Conservation (phyloP, 768 basidiomycete species). For the Trametes gibbosa region DNA sequence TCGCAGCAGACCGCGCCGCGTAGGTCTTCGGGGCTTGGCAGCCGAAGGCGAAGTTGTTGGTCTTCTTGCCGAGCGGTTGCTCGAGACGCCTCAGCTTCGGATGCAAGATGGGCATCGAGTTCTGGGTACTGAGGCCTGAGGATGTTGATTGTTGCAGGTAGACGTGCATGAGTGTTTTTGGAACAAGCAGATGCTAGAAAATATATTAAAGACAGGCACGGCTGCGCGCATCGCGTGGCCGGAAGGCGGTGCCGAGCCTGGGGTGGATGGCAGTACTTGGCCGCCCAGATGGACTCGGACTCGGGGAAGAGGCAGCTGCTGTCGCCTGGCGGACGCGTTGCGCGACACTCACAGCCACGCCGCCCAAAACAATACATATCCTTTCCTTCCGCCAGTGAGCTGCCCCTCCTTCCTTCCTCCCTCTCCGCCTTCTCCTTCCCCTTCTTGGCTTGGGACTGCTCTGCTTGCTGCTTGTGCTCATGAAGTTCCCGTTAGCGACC, state of each 20-base stretch:
- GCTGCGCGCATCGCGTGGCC: too few species aligned
- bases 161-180: too few species aligned
- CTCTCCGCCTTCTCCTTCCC: background rate
- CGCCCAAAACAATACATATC: background rate
- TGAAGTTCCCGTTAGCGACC: constrained; percentile 22
- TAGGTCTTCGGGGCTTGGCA: background rate
- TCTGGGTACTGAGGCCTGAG: too few species aligned
- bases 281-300: background rate
- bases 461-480: constrained; percentile 2
- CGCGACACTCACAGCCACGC: constrained; percentile 8
- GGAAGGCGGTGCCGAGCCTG: too few species aligned
- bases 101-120: too few species aligned
- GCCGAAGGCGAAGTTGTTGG: background rate
- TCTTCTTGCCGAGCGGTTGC: background rate
- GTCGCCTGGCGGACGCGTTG: too few species aligned
- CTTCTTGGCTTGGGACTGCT: background rate
- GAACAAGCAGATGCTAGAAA: too few species aligned
- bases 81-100: too few species aligned
- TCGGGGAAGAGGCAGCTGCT: too few species aligned
- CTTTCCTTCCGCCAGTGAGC: constrained; percentile 1
- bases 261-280: background rate
- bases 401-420: constrained; percentile 2
- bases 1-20: background rate
- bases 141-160: too few species aligned
- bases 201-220: too few species aligned